Percentiles rank a stretch among this genome's conserved stretches.
These are phyloP conservation scores for Paxillus ammoniavirescens DNA, from an alignment of 768 basidiomycete species.

Conservation along the genomic window DNA sequence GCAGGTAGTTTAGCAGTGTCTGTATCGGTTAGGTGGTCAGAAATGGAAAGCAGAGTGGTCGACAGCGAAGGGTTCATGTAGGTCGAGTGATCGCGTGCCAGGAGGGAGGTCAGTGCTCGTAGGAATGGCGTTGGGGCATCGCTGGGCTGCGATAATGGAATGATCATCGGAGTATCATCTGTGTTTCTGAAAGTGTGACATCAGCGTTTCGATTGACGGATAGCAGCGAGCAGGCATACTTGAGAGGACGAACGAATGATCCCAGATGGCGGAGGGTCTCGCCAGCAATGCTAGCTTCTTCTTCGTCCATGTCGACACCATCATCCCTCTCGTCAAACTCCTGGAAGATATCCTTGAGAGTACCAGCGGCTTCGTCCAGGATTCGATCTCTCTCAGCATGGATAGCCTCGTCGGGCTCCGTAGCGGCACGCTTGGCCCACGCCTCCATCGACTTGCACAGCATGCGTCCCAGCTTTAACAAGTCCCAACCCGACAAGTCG, in stretches of 20 bases:
- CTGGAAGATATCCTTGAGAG: constrained; percentile 70
- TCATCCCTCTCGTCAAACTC: constrained; percentile 71
- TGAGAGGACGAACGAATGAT: constrained; percentile 54
- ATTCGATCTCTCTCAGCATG: constrained; percentile 50
- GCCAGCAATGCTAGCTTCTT: constrained; percentile 65
- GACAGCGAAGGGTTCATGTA: constrained; percentile 62
- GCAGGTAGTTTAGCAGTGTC: constrained; percentile 63
- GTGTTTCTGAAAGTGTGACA: constrained; percentile 34
- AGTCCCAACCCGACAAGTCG: constrained; percentile 66
- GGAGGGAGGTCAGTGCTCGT: constrained; percentile 56
- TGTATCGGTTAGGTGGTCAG: constrained; percentile 65
- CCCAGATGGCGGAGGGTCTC: constrained; percentile 58
- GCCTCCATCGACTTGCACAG: constrained; percentile 53
- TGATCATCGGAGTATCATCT: constrained; percentile 43
- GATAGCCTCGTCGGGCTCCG: constrained; percentile 26
- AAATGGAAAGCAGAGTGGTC: constrained; percentile 59
- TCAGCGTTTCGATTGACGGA: constrained; percentile 3
- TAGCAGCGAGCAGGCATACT: constrained; percentile 39
- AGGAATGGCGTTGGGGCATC: constrained; percentile 62
- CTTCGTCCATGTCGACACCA: constrained; percentile 53
- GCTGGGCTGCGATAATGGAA: constrained; percentile 54
- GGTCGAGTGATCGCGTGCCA: constrained; percentile 60
- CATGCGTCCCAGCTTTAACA: constrained; percentile 52
- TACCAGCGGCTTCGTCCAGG: constrained; percentile 66
- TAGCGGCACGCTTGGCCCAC: constrained; percentile 48